These are phyloP conservation scores for Friedmanniomyces simplex DNA, from an alignment of 495 filamentous ascomycete genomes.

Conservation along the genomic window DNA sequence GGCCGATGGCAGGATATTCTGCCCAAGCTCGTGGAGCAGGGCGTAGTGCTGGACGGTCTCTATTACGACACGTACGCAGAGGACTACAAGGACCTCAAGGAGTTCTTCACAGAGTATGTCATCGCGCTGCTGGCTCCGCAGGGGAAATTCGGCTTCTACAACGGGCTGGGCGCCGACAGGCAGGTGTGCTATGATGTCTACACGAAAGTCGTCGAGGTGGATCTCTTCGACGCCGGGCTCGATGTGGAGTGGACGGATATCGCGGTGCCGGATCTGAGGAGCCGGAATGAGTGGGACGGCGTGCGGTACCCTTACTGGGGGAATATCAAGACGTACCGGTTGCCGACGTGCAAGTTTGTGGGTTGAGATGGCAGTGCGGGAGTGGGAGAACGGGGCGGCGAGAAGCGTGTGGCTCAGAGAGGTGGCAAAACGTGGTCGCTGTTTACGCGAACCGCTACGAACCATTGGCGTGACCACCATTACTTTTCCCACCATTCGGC, in stretches of 20 bases:
- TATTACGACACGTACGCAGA: slow-evolving; percentile 99
- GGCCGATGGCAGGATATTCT: slow-evolving; percentile 82
- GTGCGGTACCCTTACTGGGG: slow-evolving; percentile 83
- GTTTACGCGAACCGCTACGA: background rate
- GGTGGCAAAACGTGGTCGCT: too few relatives aligned
- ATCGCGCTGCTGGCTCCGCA: slow-evolving; percentile 60
- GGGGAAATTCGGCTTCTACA: slow-evolving; percentile 81
- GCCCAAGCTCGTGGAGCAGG: slow-evolving; percentile 55
- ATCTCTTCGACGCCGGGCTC: slow-evolving; percentile 81
- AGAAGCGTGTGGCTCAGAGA: too few relatives aligned
- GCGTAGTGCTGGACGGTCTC: slow-evolving; percentile 73
- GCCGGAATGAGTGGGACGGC: slow-evolving; percentile 69
- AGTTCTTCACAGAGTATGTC: slow-evolving; percentile 82
- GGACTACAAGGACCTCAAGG: slow-evolving; percentile 69
- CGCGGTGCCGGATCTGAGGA: slow-evolving; percentile 47
- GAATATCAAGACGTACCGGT: slow-evolving; percentile 54
- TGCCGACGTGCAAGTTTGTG: slow-evolving; percentile 46
- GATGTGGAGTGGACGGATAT: slow-evolving; percentile 80
- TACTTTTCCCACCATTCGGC: background rate
- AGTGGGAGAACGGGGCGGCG: too few relatives aligned
- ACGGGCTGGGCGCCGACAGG: slow-evolving; percentile 87
- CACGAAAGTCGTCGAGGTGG: slow-evolving; percentile 82
- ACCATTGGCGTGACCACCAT: background rate
- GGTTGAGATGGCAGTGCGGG: slow-evolving; percentile 2
- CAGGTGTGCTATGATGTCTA: slow-evolving; percentile 94